Base-by-base conservation (phyloP, 768 basidiomycete species). In the Kwoniella shandongensis region DNA sequence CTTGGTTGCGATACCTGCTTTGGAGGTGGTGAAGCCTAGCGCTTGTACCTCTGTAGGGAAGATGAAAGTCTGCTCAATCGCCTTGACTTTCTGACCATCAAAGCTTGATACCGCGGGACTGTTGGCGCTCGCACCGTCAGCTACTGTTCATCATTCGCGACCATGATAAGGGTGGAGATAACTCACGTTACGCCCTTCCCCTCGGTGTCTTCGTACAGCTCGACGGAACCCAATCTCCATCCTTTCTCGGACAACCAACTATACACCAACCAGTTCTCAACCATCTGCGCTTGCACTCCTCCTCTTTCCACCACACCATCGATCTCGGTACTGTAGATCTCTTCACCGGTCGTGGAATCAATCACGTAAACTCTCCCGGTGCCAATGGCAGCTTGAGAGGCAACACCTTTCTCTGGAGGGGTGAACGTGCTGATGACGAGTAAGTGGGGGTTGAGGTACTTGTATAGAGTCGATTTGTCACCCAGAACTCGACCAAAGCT, bases 241-340 rank as follows among this genome's bases (percentile, higher is more conserved):
- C 88, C 86, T 67, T 87, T 88, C 2, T 84, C 77, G 12, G 80
- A 82, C 49, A 89, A 86, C 70, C 85, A 91, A 71, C 89, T 81
- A 77, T 91, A 94, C 7, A 91, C 87, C 41, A 98, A 73, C 92
- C 93, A 96, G 73, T 98, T 96, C 78, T 97, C 93, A 22, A 82
- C 81, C 51, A 98, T 78, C 2, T 79, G 77, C 18, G 84, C 83
- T 63, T 87, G 83, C 17, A 94, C 78, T 62, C 32, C 70, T 11
- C 36, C 78, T 30, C 15, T 18, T 0, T 53, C 32, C 50, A 59
- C 70, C 20, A 72, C 68, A 1, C 79, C 70, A 12, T 85, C 83
- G 7, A 93, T 70, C 27, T 79, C 78, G 1, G 81, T 80, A 39
- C 83, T 82, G 74, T 93, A 91, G 2, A 93, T 63, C 15, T 88